Evolutionary conservation across 495 filamentous ascomycete genomes (phyloP).

Genomic region (Neurospora intermedia): DNA sequence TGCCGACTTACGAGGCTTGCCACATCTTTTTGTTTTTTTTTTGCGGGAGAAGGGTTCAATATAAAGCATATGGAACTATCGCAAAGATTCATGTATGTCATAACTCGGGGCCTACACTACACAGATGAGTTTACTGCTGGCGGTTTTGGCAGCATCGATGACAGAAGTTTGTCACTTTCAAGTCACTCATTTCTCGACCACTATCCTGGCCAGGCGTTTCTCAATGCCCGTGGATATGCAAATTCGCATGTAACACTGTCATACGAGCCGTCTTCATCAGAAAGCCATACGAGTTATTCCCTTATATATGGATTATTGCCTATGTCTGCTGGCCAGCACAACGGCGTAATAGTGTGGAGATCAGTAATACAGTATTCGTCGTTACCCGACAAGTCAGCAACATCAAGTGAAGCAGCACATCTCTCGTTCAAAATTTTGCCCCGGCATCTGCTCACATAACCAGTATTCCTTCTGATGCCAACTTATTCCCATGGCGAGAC

Average conservation of each 20-base stretch:
- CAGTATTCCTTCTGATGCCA: neutral
- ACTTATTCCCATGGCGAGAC: neutral
- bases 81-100: neutral
- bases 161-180: neutral
- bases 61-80: neutral
- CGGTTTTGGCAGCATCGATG: neutral
- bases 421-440: neutral
- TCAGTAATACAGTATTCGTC: neutral
- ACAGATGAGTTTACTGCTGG: neutral
- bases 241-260: neutral
- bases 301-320: neutral
- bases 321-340: neutral
- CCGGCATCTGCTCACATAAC: neutral
- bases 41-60: neutral
- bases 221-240: neutral
- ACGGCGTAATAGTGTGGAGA: neutral
- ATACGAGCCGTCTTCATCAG: neutral
- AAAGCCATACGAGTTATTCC: neutral
- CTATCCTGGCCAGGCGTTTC: neutral
- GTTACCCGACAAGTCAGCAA: neutral
- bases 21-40: neutral
- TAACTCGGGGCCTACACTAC: neutral
- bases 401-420: neutral
- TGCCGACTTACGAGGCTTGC: neutral
- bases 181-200: neutral